Percentiles rank a stretch among this genome's conserved stretches.
phyloP scores from a whole-genome alignment of 2,329 filamentous ascomycete species.

The Penicillium janthinellum region DNA sequence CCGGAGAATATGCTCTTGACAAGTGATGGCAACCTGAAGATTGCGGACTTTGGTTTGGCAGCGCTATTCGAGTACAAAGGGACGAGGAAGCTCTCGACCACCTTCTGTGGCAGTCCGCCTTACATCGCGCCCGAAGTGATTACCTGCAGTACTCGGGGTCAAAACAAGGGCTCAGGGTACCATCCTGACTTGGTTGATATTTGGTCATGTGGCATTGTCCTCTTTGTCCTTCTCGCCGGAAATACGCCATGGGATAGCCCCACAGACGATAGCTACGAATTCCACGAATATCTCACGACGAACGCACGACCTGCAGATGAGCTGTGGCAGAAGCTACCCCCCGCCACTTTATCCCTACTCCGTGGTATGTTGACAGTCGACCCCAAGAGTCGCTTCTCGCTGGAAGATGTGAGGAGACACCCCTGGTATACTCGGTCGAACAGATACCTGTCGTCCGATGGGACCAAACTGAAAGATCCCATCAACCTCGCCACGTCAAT shows the following conservation, averaged over 20 bases:
- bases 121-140: constrained; percentile 96
- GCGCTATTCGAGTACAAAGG: constrained; percentile 91
- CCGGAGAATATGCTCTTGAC: constrained; percentile 95
- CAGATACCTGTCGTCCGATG: constrained; percentile 71
- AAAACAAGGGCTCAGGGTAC: constrained; percentile 50
- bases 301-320: constrained; percentile 82
- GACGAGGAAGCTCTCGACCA: constrained; percentile 76
- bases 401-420: constrained; percentile 83
- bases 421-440: constrained; percentile 93
- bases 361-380: constrained; percentile 92
- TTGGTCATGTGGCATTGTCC: constrained; percentile 97
- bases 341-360: constrained; percentile 75
- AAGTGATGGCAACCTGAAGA: constrained; percentile 80
- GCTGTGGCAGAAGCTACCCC: constrained; percentile 78
- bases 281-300: constrained; percentile 78
- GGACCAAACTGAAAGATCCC: constrained; percentile 70
- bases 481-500: constrained; percentile 89
- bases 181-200: constrained; percentile 81
- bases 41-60: constrained; percentile 95
- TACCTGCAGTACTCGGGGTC: constrained; percentile 54
- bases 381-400: constrained; percentile 72
- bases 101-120: constrained; percentile 91
- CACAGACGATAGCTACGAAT: constrained; percentile 83
- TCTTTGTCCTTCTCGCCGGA: constrained; percentile 91
- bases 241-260: constrained; percentile 99